phyloP scores from a whole-genome alignment of 2,329 filamentous ascomycete species.

The Leptoxyphium fumago region DNA sequence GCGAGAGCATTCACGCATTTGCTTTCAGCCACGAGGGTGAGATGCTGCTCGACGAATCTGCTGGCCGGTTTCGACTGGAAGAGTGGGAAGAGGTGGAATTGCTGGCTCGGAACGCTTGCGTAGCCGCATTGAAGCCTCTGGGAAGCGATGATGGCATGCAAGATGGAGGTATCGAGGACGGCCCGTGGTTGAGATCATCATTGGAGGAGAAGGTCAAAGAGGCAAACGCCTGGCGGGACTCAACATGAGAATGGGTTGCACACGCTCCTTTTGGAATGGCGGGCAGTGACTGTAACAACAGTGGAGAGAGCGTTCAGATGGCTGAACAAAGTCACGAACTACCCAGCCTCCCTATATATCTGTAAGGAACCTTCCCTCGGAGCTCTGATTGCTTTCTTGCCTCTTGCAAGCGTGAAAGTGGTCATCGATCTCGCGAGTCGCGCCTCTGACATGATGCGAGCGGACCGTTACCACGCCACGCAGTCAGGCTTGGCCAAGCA shows the following conservation, averaged over 20 bases:
- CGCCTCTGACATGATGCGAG: too few relatives aligned
- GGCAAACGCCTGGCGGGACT: conserved; percentile 27
- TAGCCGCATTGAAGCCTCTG: conserved; percentile 22
- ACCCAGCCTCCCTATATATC: too few relatives aligned
- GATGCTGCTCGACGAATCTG: conserved; percentile 64
- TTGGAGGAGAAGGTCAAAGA: conserved; percentile 24
- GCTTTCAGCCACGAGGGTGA: conserved; percentile 63
- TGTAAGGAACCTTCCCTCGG: too few relatives aligned
- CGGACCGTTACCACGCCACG: too few relatives aligned
- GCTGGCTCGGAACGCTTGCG: conserved; percentile 52
- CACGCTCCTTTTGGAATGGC: too few relatives aligned
- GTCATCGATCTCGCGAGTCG: too few relatives aligned
- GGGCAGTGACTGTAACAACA: too few relatives aligned
- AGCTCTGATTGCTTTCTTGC: too few relatives aligned
- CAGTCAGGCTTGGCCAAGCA: too few relatives aligned
- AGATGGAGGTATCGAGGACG: conserved; percentile 18
- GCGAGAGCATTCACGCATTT: conserved; percentile 67
- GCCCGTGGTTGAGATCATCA: conserved; percentile 26
- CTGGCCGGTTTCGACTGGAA: conserved; percentile 59
- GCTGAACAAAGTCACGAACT: too few relatives aligned
- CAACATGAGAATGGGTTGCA: conserved; percentile 13
- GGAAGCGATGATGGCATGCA: conserved; percentile 25
- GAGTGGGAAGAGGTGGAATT: conserved; percentile 62
- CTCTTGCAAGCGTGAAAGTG: too few relatives aligned
- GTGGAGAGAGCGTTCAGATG: too few relatives aligned